Evolutionary conservation across 306 rosid genomes (phyloP).

Genomic region (Glycyrrhiza uralensis): DNA sequence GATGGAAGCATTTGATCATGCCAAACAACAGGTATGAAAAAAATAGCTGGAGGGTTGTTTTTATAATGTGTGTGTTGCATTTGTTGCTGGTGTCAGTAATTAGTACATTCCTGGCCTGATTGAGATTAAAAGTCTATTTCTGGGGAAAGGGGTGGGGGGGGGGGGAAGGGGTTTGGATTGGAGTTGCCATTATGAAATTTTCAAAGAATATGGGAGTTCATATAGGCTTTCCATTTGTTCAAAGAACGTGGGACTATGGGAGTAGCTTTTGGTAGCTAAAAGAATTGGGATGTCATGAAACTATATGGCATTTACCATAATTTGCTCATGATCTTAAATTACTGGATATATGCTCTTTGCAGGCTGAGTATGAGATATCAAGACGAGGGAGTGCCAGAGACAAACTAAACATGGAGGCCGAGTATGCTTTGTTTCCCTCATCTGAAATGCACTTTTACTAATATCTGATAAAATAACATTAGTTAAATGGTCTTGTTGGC

Average conservation of each 20-base stretch:
- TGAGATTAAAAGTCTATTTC: constrained; percentile 22
- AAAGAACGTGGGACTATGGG: neutral
- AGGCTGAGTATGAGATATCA: constrained; percentile 86
- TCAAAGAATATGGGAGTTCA: constrained; percentile 14
- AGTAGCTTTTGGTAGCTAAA: constrained; percentile 13
- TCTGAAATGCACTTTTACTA: constrained; percentile 1
- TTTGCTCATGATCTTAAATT: constrained; percentile 22
- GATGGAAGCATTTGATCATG: constrained; percentile 96
- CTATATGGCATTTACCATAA: constrained; percentile 4
- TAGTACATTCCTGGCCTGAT: constrained; percentile 13
- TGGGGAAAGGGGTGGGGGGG: neutral
- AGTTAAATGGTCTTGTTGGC: constrained; percentile 16
- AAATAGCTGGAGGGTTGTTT: constrained; percentile 8
- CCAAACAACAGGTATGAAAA: constrained; percentile 88
- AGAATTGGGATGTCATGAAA: neutral
- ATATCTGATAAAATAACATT: constrained; percentile 18
- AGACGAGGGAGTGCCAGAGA: constrained; percentile 56
- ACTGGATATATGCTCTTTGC: constrained; percentile 33
- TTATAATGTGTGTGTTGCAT: constrained; percentile 3
- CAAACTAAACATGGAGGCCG: constrained; percentile 75
- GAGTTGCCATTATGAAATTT: neutral
- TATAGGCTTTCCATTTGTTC: too few species aligned
- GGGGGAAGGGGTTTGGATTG: neutral
- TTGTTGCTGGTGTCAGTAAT: constrained; percentile 12
- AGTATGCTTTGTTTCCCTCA: constrained; percentile 49